Evolutionary conservation across 768 basidiomycete species (phyloP).

Genomic region (Agaricus subrufescens): DNA sequence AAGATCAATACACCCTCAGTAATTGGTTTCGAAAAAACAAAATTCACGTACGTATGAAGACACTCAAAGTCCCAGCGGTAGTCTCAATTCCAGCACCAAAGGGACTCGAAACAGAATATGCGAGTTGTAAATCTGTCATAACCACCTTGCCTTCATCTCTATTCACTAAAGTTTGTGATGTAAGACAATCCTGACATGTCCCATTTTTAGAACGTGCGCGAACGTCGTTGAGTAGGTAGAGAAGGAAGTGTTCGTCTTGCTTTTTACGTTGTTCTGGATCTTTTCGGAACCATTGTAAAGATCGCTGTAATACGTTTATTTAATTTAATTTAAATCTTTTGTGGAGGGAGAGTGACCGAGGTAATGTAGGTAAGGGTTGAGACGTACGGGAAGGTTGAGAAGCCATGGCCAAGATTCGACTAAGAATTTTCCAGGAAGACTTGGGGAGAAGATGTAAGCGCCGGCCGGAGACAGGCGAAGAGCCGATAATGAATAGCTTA

Average conservation of each 20-base stretch:
- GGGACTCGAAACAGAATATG: conserved; percentile 29
- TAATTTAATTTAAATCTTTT: too few species aligned
- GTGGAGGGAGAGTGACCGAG: background rate
- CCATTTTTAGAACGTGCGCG: conserved; percentile 17
- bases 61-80: conserved; percentile 21
- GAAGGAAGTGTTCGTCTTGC: conserved; percentile 19
- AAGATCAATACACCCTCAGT: background rate
- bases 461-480: background rate
- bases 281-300: conserved; percentile 26
- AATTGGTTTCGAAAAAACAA: too few species aligned
- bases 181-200: conserved; percentile 25
- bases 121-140: conserved; percentile 37
- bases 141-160: conserved; percentile 32
- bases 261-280: conserved; percentile 20
- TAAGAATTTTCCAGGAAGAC: conserved; percentile 8
- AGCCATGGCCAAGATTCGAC: conserved; percentile 10
- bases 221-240: conserved; percentile 21
- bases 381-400: conserved; percentile 10
- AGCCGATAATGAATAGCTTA: background rate
- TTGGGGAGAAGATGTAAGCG: background rate
- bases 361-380: background rate
- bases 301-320: conserved; percentile 13
- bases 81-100: conserved; percentile 20
- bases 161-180: conserved; percentile 33
- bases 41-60: background rate